Conservation (phyloP, 1,284 basidiomycete genomes). For the Pseudozyma sp. region DNA sequence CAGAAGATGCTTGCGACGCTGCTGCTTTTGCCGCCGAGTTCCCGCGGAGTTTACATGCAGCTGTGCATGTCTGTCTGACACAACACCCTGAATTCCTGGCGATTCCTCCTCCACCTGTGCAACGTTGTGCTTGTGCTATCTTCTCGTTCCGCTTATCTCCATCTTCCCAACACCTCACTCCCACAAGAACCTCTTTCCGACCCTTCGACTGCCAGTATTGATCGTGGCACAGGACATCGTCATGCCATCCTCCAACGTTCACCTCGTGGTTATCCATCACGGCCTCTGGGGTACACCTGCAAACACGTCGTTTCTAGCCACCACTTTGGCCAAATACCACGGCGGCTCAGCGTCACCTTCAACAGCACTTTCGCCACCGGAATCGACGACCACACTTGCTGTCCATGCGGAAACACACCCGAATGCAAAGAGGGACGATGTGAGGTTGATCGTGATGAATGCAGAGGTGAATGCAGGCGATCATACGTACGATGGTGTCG, state of each 20-base stretch:
- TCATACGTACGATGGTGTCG: conserved; percentile 80
- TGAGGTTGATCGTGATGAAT: conserved; percentile 72
- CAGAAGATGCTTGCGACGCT: no score
- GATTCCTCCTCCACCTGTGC: no score
- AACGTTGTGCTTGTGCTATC: no score
- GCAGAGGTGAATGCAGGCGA: conserved; percentile 74
- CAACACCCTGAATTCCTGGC: no score
- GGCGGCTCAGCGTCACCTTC: conserved; percentile 26
- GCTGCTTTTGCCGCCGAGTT: no score
- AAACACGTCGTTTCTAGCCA: conserved; percentile 73
- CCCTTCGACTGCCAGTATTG: no score
- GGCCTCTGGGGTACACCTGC: conserved; percentile 85
- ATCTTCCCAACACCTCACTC: no score
- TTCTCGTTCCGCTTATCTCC: no score
- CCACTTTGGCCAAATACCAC: conserved; percentile 70
- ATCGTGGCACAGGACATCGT: no score
- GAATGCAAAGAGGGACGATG: conserved; percentile 12
- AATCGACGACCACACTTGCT: conserved; percentile 20
- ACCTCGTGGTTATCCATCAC: conserved; percentile 80
- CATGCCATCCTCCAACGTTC: conserved; percentile 64
- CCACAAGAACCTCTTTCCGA: no score
- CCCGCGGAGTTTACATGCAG: no score
- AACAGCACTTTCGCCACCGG: conserved; percentile 12
- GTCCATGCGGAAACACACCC: conserved; percentile 18
- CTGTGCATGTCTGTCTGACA: no score